Evolutionary conservation across 73 alveolate genomes (phyloP), one percentile per base, ranked within the genome.

Genomic region (Urostyla sp.): DNA sequence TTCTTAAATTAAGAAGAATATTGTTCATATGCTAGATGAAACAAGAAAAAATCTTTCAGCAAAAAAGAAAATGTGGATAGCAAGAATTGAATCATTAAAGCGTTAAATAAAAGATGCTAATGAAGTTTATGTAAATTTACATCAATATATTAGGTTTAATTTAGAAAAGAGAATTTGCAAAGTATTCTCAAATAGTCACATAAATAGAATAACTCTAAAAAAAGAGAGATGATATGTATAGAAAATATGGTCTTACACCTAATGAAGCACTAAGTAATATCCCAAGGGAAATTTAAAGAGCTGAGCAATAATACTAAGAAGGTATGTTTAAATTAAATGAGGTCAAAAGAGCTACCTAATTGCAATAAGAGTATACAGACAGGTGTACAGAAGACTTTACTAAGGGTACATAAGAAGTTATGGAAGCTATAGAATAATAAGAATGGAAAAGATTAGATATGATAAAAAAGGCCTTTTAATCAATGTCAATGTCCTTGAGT

Each of bases 1-100:
- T 6, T 31, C 34, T 11, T 37, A 55, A 34, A 30, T 69, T 7
- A 72, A 45, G 50, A 36, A 54, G 32, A 38, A 69, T 38, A 34
- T 73, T 20, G 81, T 52, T 2, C 27, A 46, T 18, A 46, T 44
- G 34, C 32, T 81, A 0, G 80, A 69, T 50, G 91, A 81, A 27
- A 49, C 58, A 1, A 24, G 81, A 20, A 50, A 36, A 34, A 48
- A 69, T 27, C 80, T 67, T 30, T 31, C 80, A n/a, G 35, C 8
- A 34, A 59, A 81, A 20, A 81, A 81, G 35, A 40, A 56, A 16
- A 58, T 28, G 18, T 81, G 91, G 91, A 72, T 55, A 5, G 85
- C 60, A 1, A 75, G 58, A 30, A 27, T 69, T 1, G 91, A 81
- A 46, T 13, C 28, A 21, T 37, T 53, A 11, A 66, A 67, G 52